These are phyloP conservation scores for Maudiozyma pseudohumilis DNA, from an alignment of 805 yeast species.

Conservation along the genomic window DNA sequence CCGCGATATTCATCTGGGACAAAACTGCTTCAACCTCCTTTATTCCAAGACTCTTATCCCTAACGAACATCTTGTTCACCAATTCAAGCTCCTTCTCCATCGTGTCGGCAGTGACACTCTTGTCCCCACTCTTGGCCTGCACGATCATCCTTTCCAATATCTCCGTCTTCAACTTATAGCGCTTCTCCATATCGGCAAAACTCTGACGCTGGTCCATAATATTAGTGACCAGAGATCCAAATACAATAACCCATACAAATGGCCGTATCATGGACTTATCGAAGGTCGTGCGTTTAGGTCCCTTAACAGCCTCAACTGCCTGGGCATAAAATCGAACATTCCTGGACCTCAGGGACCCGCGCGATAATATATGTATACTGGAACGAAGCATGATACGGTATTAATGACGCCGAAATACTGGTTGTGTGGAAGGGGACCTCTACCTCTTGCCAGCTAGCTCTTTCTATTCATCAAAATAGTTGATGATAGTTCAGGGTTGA, in stretches of 20 bases:
- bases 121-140: slow-evolving; percentile 32
- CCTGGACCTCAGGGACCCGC: no score
- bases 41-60: not conserved
- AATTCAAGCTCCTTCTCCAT: slow-evolving; percentile 33
- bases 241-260: slow-evolving; percentile 33
- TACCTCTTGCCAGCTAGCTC: no score
- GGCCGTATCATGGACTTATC: slow-evolving; percentile 33
- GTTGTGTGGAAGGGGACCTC: no score
- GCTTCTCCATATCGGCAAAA: slow-evolving; percentile 32
- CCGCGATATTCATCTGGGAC: not conserved
- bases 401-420: no score
- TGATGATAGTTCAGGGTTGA: no score
- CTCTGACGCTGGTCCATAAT: slow-evolving; percentile 35
- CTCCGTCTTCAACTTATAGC: slow-evolving; percentile 30
- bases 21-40: not conserved
- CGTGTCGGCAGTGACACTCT: slow-evolving; percentile 32
- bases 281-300: slow-evolving; percentile 2
- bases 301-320: no score
- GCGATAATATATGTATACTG: no score
- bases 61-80: slow-evolving; percentile 28
- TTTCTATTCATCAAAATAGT: no score
- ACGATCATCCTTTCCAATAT: slow-evolving; percentile 33
- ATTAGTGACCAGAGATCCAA: slow-evolving; percentile 39
- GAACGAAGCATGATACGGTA: no score
- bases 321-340: no score